These are phyloP conservation scores for Citeromyces siamensis DNA, from an alignment of 1,139 yeast genomes.

Conservation along the genomic window DNA sequence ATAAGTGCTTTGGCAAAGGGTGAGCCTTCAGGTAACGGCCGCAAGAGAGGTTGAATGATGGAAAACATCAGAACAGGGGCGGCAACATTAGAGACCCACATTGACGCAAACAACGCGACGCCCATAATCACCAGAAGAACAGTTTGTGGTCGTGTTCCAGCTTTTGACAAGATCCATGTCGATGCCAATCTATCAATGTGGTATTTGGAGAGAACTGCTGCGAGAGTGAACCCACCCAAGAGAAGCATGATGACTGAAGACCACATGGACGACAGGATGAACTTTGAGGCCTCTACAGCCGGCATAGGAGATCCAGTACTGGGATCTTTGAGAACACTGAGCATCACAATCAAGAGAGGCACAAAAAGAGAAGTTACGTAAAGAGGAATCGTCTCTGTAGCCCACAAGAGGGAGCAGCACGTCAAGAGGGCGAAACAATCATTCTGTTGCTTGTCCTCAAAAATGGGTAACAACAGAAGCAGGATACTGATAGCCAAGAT, in stretches of 20 bases:
- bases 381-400: constrained; percentile 83
- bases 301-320: constrained; percentile 38
- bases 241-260: constrained; percentile 81
- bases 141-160: constrained; percentile 76
- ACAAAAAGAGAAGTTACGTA: constrained; percentile 75
- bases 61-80: constrained; percentile 90
- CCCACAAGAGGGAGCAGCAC: constrained; percentile 80
- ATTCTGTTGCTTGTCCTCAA: constrained; percentile 49
- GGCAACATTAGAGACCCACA: constrained; percentile 97
- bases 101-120: constrained; percentile 74
- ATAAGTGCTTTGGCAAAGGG: constrained; percentile 75
- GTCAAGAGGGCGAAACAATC: constrained; percentile 77
- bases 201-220: constrained; percentile 87
- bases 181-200: constrained; percentile 80
- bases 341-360: constrained; percentile 66
- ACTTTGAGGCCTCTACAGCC: constrained; percentile 62
- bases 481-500: background rate
- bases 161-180: constrained; percentile 64
- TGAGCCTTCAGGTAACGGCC: constrained; percentile 71
- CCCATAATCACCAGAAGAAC: constrained; percentile 73
- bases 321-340: constrained; percentile 54
- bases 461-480: constrained; percentile 9
- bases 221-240: constrained; percentile 87
- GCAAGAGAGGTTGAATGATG: constrained; percentile 75
- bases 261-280: constrained; percentile 85